phyloP scores from a whole-genome alignment of 495 filamentous ascomycete genomes.

The Achaetomiella virescens region DNA sequence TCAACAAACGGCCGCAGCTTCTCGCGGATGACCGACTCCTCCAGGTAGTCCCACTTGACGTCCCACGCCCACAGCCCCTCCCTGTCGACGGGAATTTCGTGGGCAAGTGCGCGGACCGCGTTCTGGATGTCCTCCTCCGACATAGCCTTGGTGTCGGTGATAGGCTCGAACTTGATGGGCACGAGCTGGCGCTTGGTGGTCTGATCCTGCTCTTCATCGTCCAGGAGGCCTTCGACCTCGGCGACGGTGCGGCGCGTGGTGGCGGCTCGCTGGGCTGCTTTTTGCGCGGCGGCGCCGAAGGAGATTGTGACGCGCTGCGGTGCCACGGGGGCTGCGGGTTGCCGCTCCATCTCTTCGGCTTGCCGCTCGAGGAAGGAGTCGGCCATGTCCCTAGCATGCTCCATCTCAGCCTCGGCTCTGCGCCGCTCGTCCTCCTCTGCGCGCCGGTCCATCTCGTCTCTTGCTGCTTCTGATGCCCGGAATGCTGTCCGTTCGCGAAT shows the following conservation, averaged over 20 bases:
- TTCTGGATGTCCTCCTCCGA: constrained; percentile 79
- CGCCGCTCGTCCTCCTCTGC: constrained; percentile 70
- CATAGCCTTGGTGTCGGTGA: constrained; percentile 60
- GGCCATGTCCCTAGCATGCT: constrained; percentile 77
- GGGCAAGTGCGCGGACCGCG: constrained; percentile 70
- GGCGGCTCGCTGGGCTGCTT: constrained; percentile 62
- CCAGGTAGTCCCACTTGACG: constrained; percentile 91
- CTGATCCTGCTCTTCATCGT: constrained; percentile 81
- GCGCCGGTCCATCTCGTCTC: constrained; percentile 75
- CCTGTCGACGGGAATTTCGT: constrained; percentile 83
- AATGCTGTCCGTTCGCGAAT: constrained; percentile 71
- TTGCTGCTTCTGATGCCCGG: constrained; percentile 61
- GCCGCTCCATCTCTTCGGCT: constrained; percentile 73
- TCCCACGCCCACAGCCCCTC: constrained; percentile 86
- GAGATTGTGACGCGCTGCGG: constrained; percentile 90
- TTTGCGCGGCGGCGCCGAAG: constrained; percentile 78
- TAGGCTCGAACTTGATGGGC: constrained; percentile 84
- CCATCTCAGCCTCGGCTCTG: constrained; percentile 61
- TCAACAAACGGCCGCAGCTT: constrained; percentile 93
- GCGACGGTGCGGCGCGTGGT: constrained; percentile 75
- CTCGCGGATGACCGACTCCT: constrained; percentile 73
- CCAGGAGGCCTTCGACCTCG: constrained; percentile 87
- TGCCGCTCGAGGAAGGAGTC: constrained; percentile 90
- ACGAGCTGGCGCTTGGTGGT: constrained; percentile 73
- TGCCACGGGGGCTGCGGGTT: constrained; percentile 51